Evolutionary conservation across 169 alveolate species (phyloP), one percentile per base, ranked within the genome.

Genomic region (Cryptosporidium andersoni): DNA sequence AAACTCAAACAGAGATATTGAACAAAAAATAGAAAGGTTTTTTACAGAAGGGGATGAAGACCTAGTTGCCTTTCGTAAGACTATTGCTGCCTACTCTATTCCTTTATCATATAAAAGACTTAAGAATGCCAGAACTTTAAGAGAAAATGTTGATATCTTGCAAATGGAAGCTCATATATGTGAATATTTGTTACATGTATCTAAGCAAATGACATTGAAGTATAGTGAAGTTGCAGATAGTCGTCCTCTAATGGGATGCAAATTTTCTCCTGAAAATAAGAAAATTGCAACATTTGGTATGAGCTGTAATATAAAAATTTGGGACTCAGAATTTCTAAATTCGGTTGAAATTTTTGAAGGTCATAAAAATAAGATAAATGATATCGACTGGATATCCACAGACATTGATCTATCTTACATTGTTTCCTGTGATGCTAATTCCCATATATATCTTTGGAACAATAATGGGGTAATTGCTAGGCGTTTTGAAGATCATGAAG

Each of bases 211-310:
- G 25, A 62, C 43, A 45, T 63, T 58, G 42, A 74, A 45, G 9
- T 2, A 14, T 16, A 58, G 85, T 74, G 85, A 74, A 42, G 45
- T 74, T 60, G 55, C 74, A 12, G 85, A 74, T 45, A 74, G 45
- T 42, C 55, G 85, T 47, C 60, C 55, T 48, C 12, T 58, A 58
- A 25, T 53, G 48, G 85, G 85, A 9, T 74, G 85, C 34, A 11
- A 49, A 16, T 11, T 74, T 12, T 74, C 85, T 3, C 85, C 85
- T 11, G 12, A 48, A 1, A 58, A 58, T n/a, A 62, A 55, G 7
- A 74, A 74, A 58, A 53, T 74, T 42, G 74, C 39, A 1, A 74
- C 85, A n/a, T 74, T 45, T 45, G 85, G 85, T 5, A 14, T 58
- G 60, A 55, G 85, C 39, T 60, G 74, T 0, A 43, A 74, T 47